phyloP scores from a whole-genome alignment of 2,329 filamentous ascomycete species.

The Ceratocystis cubensis region DNA sequence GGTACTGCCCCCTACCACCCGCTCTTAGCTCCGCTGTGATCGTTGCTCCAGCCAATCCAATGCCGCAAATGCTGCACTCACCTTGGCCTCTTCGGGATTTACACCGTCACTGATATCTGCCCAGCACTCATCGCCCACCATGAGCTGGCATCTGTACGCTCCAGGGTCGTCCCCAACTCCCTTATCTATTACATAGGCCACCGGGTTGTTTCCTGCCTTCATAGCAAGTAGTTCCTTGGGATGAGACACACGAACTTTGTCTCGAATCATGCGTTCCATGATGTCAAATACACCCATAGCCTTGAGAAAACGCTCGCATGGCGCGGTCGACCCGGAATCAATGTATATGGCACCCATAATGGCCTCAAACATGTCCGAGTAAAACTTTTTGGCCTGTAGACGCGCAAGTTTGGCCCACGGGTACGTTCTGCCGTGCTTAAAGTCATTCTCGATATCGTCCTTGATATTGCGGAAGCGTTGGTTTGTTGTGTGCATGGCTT shows the following conservation, averaged over 20 bases:
- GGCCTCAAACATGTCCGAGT: slow-evolving; percentile 72
- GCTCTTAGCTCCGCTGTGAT: not conserved
- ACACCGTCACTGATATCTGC: slow-evolving; percentile 36
- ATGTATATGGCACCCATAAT: slow-evolving; percentile 73
- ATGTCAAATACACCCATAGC: slow-evolving; percentile 52
- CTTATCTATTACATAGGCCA: slow-evolving; percentile 47
- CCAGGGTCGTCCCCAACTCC: slow-evolving; percentile 44
- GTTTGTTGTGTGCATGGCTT: slow-evolving; percentile 24
- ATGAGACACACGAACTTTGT: slow-evolving; percentile 45
- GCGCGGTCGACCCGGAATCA: slow-evolving; percentile 52
- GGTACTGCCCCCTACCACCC: not conserved
- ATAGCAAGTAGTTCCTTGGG: slow-evolving; percentile 43
- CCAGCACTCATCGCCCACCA: slow-evolving; percentile 37
- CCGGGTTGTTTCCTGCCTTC: not conserved
- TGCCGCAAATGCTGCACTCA: slow-evolving; percentile 36
- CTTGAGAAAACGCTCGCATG: slow-evolving; percentile 48
- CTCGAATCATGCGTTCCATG: slow-evolving; percentile 48
- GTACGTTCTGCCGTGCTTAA: slow-evolving; percentile 44
- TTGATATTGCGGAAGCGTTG: slow-evolving; percentile 38
- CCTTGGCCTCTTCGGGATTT: slow-evolving; percentile 40
- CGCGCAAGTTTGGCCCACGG: slow-evolving; percentile 64
- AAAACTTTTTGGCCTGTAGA: slow-evolving; percentile 60
- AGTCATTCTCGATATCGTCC: slow-evolving; percentile 35
- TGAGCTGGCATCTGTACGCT: slow-evolving; percentile 37
- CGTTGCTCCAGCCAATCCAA: not conserved